Base-by-base conservation (phyloP, 345 rosid species). In the Isatis tinctoria region DNA sequence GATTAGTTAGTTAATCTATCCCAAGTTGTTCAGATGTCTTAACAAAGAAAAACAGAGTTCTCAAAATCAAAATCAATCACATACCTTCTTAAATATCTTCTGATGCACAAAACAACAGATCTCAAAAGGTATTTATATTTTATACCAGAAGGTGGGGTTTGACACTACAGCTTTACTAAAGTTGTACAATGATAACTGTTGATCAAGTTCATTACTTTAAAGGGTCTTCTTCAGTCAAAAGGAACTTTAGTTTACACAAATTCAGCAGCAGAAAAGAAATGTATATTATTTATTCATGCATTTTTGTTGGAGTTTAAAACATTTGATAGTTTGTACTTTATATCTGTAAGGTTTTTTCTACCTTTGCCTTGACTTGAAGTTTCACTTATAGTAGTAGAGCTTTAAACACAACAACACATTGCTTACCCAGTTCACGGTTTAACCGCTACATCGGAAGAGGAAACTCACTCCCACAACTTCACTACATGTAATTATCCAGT, bases 211-310 rank as follows among this genome's bases (percentile, higher is more conserved):
- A 26, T 35, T 56, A 49, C 75, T 62, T 69, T 76, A 62, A 76
- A 76, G 75, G 60, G 71, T 76, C 75, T 62, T 76, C 74, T 76
- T 69, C 59, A 69, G 74, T 76, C 65, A 69, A 65, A 76, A 69
- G 70, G 13, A 69, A 35, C 36, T 59, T 66, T 36, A 33, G 37
- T 56, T 54, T 14, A 27, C 27, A 65, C 27, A 64, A 63, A 52
- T 20, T 52, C 16, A 53, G 36, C 61, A 32, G 22, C 24, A 57
- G 26, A 32, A 49, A 32, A 32, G 13, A 57, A 8, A 32, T 57
- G 40, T 14, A 11, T 57, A 36, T n/a, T 16, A 52, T n/a, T 22
- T 1, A 20, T 20, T 20, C 28, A 20, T 48, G 27, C 20, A 17
- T 18, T 56, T 30, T 56, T 30, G 12, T 54, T 54, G 60, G 37